Evolutionary conservation across 1,139 yeast genomes (phyloP), one percentile per base, ranked within the genome.

Genomic region (Candida tropicalis): DNA sequence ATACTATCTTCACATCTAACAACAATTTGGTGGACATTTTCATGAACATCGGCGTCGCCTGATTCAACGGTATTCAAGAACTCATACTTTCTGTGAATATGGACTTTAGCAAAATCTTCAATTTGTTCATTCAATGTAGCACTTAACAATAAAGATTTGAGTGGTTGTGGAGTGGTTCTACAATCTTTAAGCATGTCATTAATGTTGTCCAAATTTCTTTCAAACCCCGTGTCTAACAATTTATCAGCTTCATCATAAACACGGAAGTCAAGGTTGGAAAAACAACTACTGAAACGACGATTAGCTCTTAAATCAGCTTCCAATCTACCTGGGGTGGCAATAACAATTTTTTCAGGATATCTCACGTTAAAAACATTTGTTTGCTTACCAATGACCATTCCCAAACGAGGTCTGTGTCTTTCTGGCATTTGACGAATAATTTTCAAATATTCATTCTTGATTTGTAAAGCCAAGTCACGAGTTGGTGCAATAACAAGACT

Each of bases 261-360:
- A 52, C 88, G 74, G 54, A 82, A 79, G 47, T 77, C 74, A 42
- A 91, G 68, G 43, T 72, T 67, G 34, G 68, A 60, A 59, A 89
- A 84, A 34, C 74, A 71, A 20, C 64, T 62, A 13, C 75, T 66
- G 46, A 81, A 76, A 16, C 54, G 57, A 18, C 29, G 26, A 7
- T 63, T 65, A 43, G 73, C 73, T 35, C 68, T 70, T 44, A 89
- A 64, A 47, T 78, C 67, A 54, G 85, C 96, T 44, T 75, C 62
- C 46, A 90, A 73, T 67, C 97, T 79, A 51, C 97, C 97, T 1
- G 98, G 98, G 4, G 98, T 90, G 12, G 90, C 96, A 48, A 90
- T 86, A 35, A 89, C 78, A 52, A 91, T 81, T 31, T 67, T 56
- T 7, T 75, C 70, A 2, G 63, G 63, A 33, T 54, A 50, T 33